Evolutionary conservation across 805 yeast genomes (phyloP), one percentile per base, ranked within the genome.

Genomic region (Saccharomycopsis malanga): DNA sequence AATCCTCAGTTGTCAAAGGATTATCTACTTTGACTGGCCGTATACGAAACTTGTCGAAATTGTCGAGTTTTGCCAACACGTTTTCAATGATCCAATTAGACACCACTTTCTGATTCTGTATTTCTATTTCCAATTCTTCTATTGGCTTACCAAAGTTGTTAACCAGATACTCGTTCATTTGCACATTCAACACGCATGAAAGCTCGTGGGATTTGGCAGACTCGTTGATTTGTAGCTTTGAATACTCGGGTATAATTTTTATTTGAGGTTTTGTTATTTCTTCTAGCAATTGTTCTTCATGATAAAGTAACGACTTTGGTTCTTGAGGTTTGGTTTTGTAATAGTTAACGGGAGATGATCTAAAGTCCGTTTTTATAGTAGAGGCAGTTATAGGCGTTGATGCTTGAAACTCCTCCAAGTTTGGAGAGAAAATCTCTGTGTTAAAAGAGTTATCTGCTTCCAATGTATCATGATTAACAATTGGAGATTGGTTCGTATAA

Each of bases 131-230:
- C 7, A 44, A 9, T 27, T 47, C 51, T 15, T 47, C 51, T 18
- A 34, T 15, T 10, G 41, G 18, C 20, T 39, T 46, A 12, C 29
- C 42, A 6, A 9, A 15, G 24, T 38, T 25, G 23, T 45, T 46
- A 23, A 43, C 29, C 10, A 24, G 18, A 30, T 35, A 50, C 27
- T 39, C 46, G 22, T 39, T 39, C 44, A 51, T 24, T 34, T 38
- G 39, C 15, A 52, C 43, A 34, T 48, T 45, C 3, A 52, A 25
- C 6, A 42, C 50, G 29, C 49, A 46, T 10, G 54, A 50, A 20
- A 52, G 25, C 15, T 23, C 38, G 22, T 44, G 44, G 12, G 22
- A 22, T 15, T 34, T 34, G 12, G 39, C 30, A 10, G 48, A 37
- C 5, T 34, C 46, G 18, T 23, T 45, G 25, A 52, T 24, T 4